Conservation (phyloP, 1,284 basidiomycete genomes). For the Butyriboletus appendiculatus region DNA sequence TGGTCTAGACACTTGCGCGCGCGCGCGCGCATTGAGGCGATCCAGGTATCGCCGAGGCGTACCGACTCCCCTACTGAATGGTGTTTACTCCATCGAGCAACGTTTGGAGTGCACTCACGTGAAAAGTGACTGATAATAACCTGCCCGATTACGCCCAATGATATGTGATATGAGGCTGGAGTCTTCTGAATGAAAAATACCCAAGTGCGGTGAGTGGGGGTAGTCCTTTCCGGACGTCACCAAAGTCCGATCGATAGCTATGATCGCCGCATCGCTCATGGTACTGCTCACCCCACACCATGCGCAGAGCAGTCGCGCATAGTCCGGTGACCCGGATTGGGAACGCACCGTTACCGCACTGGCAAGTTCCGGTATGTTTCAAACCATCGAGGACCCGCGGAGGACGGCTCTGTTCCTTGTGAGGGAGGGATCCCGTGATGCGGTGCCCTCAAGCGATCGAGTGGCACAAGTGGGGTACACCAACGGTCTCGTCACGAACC, state of each 20-base stretch:
- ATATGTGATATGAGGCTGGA: slow-evolving; percentile 20
- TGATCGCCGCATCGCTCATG: slow-evolving; percentile 27
- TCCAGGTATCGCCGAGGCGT: slow-evolving; percentile 20
- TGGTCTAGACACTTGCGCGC: slow-evolving; percentile 1
- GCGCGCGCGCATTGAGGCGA: background rate
- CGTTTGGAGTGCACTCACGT: slow-evolving; percentile 2
- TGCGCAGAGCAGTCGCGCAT: background rate
- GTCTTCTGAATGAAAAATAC: slow-evolving; percentile 29
- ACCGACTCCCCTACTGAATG: slow-evolving; percentile 2
- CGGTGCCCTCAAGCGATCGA: slow-evolving; percentile 10
- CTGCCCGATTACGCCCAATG: slow-evolving; percentile 6
- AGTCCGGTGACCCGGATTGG: background rate
- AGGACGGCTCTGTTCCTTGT: slow-evolving; percentile 14
- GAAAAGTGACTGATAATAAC: slow-evolving; percentile 7
- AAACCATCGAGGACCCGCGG: slow-evolving; percentile 30
- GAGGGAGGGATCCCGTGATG: slow-evolving; percentile 21
- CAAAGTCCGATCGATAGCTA: slow-evolving; percentile 17
- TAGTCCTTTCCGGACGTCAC: slow-evolving; percentile 13
- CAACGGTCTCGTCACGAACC: slow-evolving; percentile 23
- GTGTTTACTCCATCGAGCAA: slow-evolving; percentile 6
- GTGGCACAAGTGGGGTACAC: slow-evolving; percentile 23
- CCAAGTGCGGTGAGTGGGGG: slow-evolving; percentile 17
- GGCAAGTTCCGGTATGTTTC: slow-evolving; percentile 16
- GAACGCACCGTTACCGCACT: background rate
- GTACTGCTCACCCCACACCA: background rate